A percentile compares a stretch with the other conserved stretches of the same genome.
phyloP scores from a whole-genome alignment of 1,284 basidiomycete species.

The Puccinia hordei region DNA sequence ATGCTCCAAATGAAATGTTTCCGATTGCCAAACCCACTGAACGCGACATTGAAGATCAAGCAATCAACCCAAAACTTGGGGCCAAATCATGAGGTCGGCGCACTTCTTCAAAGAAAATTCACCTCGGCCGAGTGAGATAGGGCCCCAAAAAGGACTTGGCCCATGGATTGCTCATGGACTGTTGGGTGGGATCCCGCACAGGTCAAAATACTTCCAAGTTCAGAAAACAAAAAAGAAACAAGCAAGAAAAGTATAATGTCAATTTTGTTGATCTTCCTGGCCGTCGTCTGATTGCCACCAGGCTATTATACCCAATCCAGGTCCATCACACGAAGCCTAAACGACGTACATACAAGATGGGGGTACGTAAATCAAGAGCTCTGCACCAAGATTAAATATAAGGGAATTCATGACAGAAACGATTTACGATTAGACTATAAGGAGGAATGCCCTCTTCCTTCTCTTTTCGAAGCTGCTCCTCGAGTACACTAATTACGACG shows the following conservation, averaged over 20 bases:
- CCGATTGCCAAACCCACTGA: too few relatives aligned
- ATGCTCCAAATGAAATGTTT: too few relatives aligned
- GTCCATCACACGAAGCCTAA: conserved; percentile 45
- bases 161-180: too few relatives aligned
- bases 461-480: conserved; percentile 33
- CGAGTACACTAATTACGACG: background rate
- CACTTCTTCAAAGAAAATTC: too few relatives aligned
- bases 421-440: conserved; percentile 41
- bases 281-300: conserved; percentile 46
- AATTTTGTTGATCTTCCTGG: conserved; percentile 19
- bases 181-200: too few relatives aligned
- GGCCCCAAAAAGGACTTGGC: too few relatives aligned
- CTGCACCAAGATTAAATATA: background rate
- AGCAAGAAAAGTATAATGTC: background rate
- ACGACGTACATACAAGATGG: background rate
- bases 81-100: too few relatives aligned
- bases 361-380: background rate
- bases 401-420: background rate
- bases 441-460: conserved; percentile 45
- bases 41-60: too few relatives aligned
- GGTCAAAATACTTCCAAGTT: too few relatives aligned
- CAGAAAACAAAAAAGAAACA: background rate
- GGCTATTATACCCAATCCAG: conserved; percentile 45
- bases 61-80: too few relatives aligned
- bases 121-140: too few relatives aligned